A percentile compares a stretch with the other conserved stretches of the same genome.
phyloP scores from a whole-genome alignment of 768 basidiomycete genomes.

The Chalciporus chontae region DNA sequence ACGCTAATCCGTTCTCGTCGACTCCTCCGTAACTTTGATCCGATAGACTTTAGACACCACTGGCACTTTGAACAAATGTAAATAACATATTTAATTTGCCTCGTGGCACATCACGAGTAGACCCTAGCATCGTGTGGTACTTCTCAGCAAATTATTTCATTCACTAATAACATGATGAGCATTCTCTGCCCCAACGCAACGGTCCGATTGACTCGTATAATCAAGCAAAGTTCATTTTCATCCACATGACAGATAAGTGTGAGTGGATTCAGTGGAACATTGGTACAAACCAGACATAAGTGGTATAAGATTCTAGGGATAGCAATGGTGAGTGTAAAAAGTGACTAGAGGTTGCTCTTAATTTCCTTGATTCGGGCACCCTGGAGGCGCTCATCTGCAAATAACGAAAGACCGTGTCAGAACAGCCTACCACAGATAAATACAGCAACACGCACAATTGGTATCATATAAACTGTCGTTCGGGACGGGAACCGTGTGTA shows the following conservation, averaged over 20 bases:
- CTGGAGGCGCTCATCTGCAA: conserved; percentile 41
- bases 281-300: conserved; percentile 1
- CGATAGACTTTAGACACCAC: too few relatives aligned
- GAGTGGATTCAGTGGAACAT: neutral
- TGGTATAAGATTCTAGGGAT: neutral
- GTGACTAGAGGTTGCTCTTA: conserved; percentile 37
- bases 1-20: neutral
- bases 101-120: too few relatives aligned
- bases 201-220: neutral
- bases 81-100: too few relatives aligned
- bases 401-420: conserved; percentile 6
- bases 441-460: conserved; percentile 62
- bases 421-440: neutral
- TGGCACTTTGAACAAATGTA: too few relatives aligned
- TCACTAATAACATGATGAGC: too few relatives aligned
- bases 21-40: too few relatives aligned
- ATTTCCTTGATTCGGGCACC: conserved; percentile 39
- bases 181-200: too few relatives aligned
- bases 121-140: too few relatives aligned
- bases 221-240: neutral
- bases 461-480: conserved; percentile 68
- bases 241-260: neutral
- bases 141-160: too few relatives aligned
- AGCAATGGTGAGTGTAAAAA: neutral
- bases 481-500: conserved; percentile 67